Evolutionary conservation across 768 basidiomycete species (phyloP).

Genomic region (Boletus edulis): DNA sequence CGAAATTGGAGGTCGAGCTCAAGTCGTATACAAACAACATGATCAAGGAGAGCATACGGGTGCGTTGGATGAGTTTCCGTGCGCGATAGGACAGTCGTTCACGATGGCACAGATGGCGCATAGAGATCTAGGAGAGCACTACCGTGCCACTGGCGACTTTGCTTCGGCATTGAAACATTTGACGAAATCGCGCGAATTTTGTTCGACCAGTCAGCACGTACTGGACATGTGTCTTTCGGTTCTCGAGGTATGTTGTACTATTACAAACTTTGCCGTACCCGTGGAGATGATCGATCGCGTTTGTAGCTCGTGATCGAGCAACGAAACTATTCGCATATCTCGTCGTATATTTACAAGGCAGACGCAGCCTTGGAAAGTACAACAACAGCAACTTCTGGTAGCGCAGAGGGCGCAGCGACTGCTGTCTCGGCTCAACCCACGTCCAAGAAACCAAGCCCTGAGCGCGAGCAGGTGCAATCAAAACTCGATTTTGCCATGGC

Average conservation of each 20-base stretch:
- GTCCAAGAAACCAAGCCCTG: conserved; percentile 47
- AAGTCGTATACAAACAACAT: conserved; percentile 95
- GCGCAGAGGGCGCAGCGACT: conserved; percentile 19
- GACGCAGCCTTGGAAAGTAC: conserved; percentile 82
- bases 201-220: conserved; percentile 88
- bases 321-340: conserved; percentile 79
- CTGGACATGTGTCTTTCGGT: conserved; percentile 89
- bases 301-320: conserved; percentile 80
- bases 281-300: neutral
- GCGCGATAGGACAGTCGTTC: neutral
- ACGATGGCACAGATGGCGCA: conserved; percentile 69
- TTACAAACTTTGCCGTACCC: neutral
- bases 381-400: conserved; percentile 32
- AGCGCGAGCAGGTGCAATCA: conserved; percentile 65
- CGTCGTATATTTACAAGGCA: conserved; percentile 96
- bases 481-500: conserved; percentile 83
- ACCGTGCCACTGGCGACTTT: conserved; percentile 71
- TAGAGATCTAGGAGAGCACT: conserved; percentile 82
- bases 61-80: conserved; percentile 34
- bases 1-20: conserved; percentile 89
- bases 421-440: conserved; percentile 17
- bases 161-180: conserved; percentile 72
- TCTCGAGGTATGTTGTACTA: conserved; percentile 55
- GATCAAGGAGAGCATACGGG: conserved; percentile 98
- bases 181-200: conserved; percentile 91